Base-by-base conservation (phyloP, 495 filamentous ascomycete species). In the Trichoderma asperelloides region DNA sequence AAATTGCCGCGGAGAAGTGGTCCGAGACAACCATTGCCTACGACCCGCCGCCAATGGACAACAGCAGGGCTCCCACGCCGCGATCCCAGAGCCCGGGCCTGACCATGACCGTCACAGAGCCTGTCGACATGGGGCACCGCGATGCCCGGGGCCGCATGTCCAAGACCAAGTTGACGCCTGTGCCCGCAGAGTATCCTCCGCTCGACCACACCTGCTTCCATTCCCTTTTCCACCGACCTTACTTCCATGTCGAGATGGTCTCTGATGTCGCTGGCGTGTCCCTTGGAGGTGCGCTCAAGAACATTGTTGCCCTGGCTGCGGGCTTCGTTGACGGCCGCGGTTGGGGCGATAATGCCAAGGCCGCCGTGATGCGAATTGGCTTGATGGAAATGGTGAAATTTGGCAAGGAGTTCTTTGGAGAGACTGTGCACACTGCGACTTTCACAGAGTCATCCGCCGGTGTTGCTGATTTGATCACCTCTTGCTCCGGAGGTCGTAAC, bases 291-390 rank as follows among this genome's bases (percentile, higher is more conserved):
- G 96, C 96, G 1, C 83, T 99, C 65, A 99, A 99, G 81, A 99
- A 99, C 79, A 90, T 99, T 69, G 90, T 99, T 66, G 96, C 96
- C 13, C 79, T 99, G 9, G 93, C 93, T 2, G 93, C 95, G 9
- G 96, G 96, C 65, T 98, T 95, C 81, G 92, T 98, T 67, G 91
- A 94, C 65, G 96, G 96, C 21, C 85, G 94, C 69, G 93, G 93
- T 68, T 99, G 96, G 96, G 96, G 94, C 70, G 92, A 96, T 79
- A 98, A 97, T 72, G 93, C 94, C 63, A 97, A 97, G 79, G 92
- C 95, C 49, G 95, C 95, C 25, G 88, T 98, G 62, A 97, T 97
- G 93, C 90, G 95, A 13, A 89, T 97, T 33, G 95, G 95, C 11
- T 84, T 98, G 65, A 81, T 96, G 64, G 95, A 98, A 80, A 96